Evolutionary conservation across 495 filamentous ascomycete genomes (phyloP).

Genomic region (Choiromyces venosus): DNA sequence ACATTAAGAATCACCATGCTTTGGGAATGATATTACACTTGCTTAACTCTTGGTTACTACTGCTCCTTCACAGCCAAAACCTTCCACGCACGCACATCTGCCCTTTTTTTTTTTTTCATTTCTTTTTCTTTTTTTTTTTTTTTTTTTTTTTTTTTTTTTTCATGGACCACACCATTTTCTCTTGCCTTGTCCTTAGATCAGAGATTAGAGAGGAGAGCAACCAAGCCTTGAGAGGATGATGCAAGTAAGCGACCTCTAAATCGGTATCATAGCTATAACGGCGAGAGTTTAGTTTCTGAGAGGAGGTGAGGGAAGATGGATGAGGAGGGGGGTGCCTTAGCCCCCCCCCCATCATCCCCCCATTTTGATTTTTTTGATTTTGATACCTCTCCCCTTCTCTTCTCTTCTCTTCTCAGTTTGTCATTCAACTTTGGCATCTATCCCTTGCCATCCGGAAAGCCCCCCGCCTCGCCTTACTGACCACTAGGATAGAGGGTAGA

Average conservation of each 20-base stretch:
- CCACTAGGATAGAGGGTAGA: not conserved
- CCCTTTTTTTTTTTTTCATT: conserved; percentile 11
- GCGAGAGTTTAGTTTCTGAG: not conserved
- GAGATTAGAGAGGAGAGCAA: conserved; percentile 17
- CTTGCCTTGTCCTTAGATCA: conserved; percentile 11
- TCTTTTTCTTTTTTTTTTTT: conserved; percentile 12
- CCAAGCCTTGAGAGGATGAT: conserved; percentile 17
- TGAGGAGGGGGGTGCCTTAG: conserved; percentile 7
- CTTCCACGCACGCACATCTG: not conserved
- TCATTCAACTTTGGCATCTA: conserved; percentile 14
- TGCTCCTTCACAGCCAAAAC: not conserved
- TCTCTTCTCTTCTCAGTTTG: not conserved
- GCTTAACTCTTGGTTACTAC: not conserved
- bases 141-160: conserved; percentile 12
- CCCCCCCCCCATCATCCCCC: not conserved
- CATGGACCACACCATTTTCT: conserved; percentile 7
- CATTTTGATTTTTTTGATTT: too few species aligned
- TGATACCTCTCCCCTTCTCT: not conserved
- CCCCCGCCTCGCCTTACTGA: not conserved
- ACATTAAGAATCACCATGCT: conserved; percentile 2
- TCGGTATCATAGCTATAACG: conserved; percentile 12
- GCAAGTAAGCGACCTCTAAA: conserved; percentile 35
- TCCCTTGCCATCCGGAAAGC: conserved; percentile 13
- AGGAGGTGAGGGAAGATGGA: not conserved
- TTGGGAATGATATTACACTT: not conserved